A percentile compares a stretch with the other conserved stretches of the same genome.
These are phyloP conservation scores for Alternaria ventricosa DNA, from an alignment of 2,329 filamentous ascomycete genomes.

Conservation along the genomic window DNA sequence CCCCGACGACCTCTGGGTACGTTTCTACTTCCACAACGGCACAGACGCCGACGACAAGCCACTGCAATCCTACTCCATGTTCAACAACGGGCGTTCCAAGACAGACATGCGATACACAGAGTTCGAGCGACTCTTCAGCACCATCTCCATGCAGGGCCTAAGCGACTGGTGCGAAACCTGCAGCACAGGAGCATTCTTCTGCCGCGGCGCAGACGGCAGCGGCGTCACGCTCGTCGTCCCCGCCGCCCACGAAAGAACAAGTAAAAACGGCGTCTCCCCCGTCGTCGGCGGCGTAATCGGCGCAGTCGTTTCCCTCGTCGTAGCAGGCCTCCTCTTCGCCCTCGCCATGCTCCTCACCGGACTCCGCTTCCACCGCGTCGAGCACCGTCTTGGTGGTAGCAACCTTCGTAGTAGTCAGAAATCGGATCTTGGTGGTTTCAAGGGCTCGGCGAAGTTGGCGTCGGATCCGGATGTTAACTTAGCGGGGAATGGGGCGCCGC, in stretches of 20 bases:
- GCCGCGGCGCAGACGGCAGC: conserved; percentile 50
- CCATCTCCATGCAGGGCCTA: conserved; percentile 53
- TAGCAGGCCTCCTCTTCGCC: conserved; percentile 52
- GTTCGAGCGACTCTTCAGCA: conserved; percentile 56
- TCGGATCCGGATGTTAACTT: conserved; percentile 61
- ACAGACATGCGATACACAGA: conserved; percentile 58
- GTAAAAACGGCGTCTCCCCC: conserved; percentile 44
- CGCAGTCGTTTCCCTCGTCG: conserved; percentile 58
- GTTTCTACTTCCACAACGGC: conserved; percentile 65
- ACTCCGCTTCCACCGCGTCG: conserved; percentile 52
- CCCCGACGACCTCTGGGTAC: conserved; percentile 58
- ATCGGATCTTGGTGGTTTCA: conserved; percentile 61
- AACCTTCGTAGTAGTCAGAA: conserved; percentile 32
- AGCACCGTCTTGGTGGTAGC: conserved; percentile 30
- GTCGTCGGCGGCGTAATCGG: conserved; percentile 64
- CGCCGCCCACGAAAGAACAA: neutral
- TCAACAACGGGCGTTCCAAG: conserved; percentile 55
- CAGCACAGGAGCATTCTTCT: conserved; percentile 58
- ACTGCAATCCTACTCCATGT: conserved; percentile 56
- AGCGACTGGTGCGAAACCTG: conserved; percentile 62
- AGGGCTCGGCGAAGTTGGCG: conserved; percentile 60
- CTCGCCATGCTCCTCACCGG: conserved; percentile 55
- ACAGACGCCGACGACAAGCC: conserved; percentile 52
- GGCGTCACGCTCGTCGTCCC: conserved; percentile 5
- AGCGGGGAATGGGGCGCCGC: conserved; percentile 50